phyloP scores from a whole-genome alignment of 2,329 filamentous ascomycete species.

The Fusarium proliferatum region DNA sequence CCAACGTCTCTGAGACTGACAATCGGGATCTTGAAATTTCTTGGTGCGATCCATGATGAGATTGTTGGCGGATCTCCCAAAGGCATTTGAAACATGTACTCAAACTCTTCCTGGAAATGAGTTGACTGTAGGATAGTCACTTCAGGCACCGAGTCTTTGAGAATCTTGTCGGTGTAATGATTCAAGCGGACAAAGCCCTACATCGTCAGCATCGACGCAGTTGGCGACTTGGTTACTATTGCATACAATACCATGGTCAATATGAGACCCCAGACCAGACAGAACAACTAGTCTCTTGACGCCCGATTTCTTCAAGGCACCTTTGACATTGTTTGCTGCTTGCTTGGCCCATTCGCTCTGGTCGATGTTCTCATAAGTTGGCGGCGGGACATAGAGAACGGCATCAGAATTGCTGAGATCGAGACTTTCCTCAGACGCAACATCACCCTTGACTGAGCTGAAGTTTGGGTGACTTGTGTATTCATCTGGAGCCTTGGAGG shows the following conservation, averaged over 20 bases:
- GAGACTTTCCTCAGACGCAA: slow-evolving; percentile 35
- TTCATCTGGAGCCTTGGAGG: slow-evolving; percentile 43
- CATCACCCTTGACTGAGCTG: slow-evolving; percentile 43
- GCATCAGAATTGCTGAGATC: slow-evolving; percentile 46
- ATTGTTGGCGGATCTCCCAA: slow-evolving; percentile 37
- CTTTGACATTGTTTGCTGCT: slow-evolving; percentile 41
- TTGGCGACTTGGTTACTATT: fast-evolving
- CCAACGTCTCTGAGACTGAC: slow-evolving; percentile 48
- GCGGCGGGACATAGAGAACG: slow-evolving; percentile 50
- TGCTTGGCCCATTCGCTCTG: slow-evolving; percentile 35
- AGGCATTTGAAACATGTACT: slow-evolving; percentile 25
- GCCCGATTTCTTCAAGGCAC: slow-evolving; percentile 24
- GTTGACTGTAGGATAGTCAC: slow-evolving; percentile 36
- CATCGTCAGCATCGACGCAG: background rate
- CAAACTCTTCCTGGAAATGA: slow-evolving; percentile 39
- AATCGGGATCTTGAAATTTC: slow-evolving; percentile 46
- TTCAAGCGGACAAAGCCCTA: slow-evolving; percentile 43
- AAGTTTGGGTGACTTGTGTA: slow-evolving; percentile 45
- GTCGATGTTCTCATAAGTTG: slow-evolving; percentile 41
- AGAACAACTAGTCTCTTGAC: slow-evolving; percentile 37
- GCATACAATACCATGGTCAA: slow-evolving; percentile 45
- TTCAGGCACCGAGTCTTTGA: slow-evolving; percentile 22
- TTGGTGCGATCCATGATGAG: slow-evolving; percentile 41
- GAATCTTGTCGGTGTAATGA: slow-evolving; percentile 30
- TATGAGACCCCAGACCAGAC: slow-evolving; percentile 47